Conservation (phyloP, 257 asterid genomes). For the Nicotiana undulata region DNA sequence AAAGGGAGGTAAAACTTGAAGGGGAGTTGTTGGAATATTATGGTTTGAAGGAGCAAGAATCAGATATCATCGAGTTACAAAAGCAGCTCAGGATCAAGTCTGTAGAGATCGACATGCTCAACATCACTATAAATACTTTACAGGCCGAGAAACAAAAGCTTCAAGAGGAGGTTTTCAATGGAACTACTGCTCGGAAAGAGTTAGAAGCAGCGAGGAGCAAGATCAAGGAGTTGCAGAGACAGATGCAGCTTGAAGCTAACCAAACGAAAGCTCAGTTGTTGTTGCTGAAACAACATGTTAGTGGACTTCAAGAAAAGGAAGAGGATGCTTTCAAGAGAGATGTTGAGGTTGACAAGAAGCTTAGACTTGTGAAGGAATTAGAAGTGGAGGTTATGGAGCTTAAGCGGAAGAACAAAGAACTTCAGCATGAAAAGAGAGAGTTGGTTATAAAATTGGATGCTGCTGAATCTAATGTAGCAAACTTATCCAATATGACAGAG, state of each 20-base stretch:
- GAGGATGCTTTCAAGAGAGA: constrained; percentile 54
- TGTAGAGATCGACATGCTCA: constrained; percentile 83
- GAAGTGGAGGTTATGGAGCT: constrained; percentile 90
- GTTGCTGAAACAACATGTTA: constrained; percentile 82
- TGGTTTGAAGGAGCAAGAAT: constrained; percentile 88
- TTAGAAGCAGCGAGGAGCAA: constrained; percentile 69
- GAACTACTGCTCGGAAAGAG: constrained; percentile 54
- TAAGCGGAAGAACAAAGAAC: constrained; percentile 86
- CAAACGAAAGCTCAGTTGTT: constrained; percentile 88
- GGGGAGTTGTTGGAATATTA: constrained; percentile 87
- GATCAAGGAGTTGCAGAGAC: constrained; percentile 73
- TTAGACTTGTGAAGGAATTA: constrained; percentile 61
- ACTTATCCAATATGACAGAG: constrained; percentile 88
- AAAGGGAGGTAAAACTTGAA: constrained; percentile 90
- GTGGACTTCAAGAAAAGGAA: constrained; percentile 80
- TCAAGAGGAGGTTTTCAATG: constrained; percentile 73
- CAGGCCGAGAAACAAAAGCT: constrained; percentile 91
- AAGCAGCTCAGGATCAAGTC: constrained; percentile 83
- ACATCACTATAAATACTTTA: constrained; percentile 63
- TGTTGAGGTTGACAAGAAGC: constrained; percentile 69
- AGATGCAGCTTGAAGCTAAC: constrained; percentile 85
- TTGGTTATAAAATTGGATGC: constrained; percentile 62
- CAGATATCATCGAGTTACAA: constrained; percentile 61
- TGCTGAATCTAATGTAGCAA: constrained; percentile 56
- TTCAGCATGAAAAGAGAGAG: constrained; percentile 90